Percentiles rank a stretch among this genome's conserved stretches.
These are phyloP conservation scores for Corniculantispora saksenae DNA, from an alignment of 2,329 filamentous ascomycete species.

Conservation along the genomic window DNA sequence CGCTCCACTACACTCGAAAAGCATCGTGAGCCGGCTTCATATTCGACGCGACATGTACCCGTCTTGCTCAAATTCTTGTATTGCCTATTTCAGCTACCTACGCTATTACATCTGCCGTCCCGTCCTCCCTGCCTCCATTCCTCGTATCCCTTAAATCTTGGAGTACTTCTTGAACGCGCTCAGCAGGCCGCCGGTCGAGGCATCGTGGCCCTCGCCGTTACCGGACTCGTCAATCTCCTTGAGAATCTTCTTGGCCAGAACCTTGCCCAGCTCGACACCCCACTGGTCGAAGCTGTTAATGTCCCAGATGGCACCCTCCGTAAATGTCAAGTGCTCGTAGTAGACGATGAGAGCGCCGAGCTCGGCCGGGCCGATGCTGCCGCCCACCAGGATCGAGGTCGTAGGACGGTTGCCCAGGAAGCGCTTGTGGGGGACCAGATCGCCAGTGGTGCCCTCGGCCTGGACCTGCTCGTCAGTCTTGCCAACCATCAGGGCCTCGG, in stretches of 20 bases:
- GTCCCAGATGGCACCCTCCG: conserved; percentile 97
- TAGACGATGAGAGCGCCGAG: conserved; percentile 95
- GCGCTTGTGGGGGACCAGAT: conserved; percentile 95
- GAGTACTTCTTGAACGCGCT: conserved; percentile 83
- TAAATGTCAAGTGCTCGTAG: conserved; percentile 98
- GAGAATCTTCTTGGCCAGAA: conserved; percentile 88
- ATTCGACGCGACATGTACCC: not conserved
- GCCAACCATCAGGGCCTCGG: conserved; percentile 87
- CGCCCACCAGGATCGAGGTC: conserved; percentile 85
- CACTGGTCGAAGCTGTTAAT: conserved; percentile 99
- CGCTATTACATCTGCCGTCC: conserved; percentile 2
- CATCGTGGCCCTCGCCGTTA: conserved; percentile 74
- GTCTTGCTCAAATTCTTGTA: not conserved
- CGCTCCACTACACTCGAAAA: not conserved
- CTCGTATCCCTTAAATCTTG: conserved; percentile 42
- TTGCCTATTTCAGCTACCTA: conserved; percentile 6
- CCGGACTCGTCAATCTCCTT: conserved; percentile 80
- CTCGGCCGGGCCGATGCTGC: conserved; percentile 90
- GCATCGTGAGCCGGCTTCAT: not conserved
- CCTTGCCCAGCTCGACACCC: conserved; percentile 98
- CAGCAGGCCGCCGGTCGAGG: conserved; percentile 85
- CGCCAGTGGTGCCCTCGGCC: conserved; percentile 70
- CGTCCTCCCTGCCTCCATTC: conserved; percentile 1
- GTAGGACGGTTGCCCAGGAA: conserved; percentile 98
- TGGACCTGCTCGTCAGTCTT: conserved; percentile 81